Evolutionary conservation across 1,284 basidiomycete species (phyloP), one percentile per base, ranked within the genome.

Genomic region (Cryptococcus sp.): DNA sequence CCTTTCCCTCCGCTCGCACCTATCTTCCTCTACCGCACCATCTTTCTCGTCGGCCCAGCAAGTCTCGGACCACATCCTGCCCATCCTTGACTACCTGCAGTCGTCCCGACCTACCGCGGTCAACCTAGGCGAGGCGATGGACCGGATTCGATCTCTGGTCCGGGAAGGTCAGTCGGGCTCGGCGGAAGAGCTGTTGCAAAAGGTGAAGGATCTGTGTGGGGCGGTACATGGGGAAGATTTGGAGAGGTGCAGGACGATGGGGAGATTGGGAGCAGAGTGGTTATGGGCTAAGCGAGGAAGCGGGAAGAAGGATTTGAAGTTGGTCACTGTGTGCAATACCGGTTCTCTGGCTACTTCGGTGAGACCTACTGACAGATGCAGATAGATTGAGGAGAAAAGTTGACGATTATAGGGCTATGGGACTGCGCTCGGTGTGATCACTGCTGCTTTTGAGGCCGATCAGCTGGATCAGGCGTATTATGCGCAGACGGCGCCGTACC

Each of bases 251-350:
- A 82, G 80, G 66, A 73, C 77, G 55, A 94, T 95, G 85, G 80
- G 86, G 5, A 80, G 81, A 58, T 78, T 80, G 66, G 90, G 90
- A 22, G 88, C 85, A 3, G 82, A 87, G 40, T 94, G 91, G 91
- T 75, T 94, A 25, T 70, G 84, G 37, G 72, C 81, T 35, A 75
- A 77, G 50, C 77, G 81, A 35, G 51, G 37, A 1, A 48, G 47
- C 12, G 64, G 72, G 45, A 73, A 65, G 77, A 77, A 45, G 73
- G 75, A 52, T 46, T 69, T 93, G 50, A 88, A 87, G 65, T 80
- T 93, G 23, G 76, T 94, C 68, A 94, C 90, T 4, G 88, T 94
- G n/a, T 95, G 91, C 76, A 95, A 95, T 72, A 94, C 91, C 18
- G 91, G 91, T 18, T 88, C 86, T 23, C 77, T 95, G 52, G 91